These are phyloP conservation scores for Helminthosporium solani DNA, from an alignment of 2,329 filamentous ascomycete genomes.

Conservation along the genomic window DNA sequence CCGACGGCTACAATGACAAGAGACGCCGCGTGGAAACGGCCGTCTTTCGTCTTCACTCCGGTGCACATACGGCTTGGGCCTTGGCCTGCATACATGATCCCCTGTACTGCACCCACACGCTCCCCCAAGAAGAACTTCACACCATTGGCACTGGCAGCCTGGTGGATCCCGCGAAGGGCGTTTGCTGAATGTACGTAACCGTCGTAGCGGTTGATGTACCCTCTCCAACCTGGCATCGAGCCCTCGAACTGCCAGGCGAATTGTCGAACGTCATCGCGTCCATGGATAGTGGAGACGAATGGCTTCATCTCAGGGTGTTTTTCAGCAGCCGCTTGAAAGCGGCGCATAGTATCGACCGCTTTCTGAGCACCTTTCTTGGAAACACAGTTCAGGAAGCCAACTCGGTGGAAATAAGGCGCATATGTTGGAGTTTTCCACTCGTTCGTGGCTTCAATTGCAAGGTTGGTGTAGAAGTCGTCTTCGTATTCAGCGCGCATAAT, in stretches of 20 bases:
- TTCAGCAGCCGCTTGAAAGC: slow-evolving; percentile 45
- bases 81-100: slow-evolving; percentile 44
- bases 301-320: slow-evolving; percentile 44
- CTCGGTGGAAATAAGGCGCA: slow-evolving; percentile 55
- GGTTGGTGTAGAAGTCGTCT: slow-evolving; percentile 57
- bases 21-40: slow-evolving; percentile 39
- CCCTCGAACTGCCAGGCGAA: slow-evolving; percentile 52
- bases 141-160: slow-evolving; percentile 46
- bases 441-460: slow-evolving; percentile 50
- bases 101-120: slow-evolving; percentile 38
- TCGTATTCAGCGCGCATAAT: slow-evolving; percentile 62
- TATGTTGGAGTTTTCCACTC: slow-evolving; percentile 57
- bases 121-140: slow-evolving; percentile 49
- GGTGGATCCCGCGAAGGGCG: slow-evolving; percentile 50
- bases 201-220: slow-evolving; percentile 59
- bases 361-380: slow-evolving; percentile 52
- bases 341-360: slow-evolving; percentile 50
- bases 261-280: slow-evolving; percentile 44
- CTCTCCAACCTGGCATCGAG: slow-evolving; percentile 55
- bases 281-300: slow-evolving; percentile 44
- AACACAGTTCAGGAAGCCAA: slow-evolving; percentile 54
- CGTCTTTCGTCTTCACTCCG: slow-evolving; percentile 43
- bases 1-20: slow-evolving; percentile 56
- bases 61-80: slow-evolving; percentile 26
- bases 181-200: slow-evolving; percentile 60